These are phyloP conservation scores for Hypoxylon subgilvum DNA, from an alignment of 495 filamentous ascomycete species.

Conservation along the genomic window DNA sequence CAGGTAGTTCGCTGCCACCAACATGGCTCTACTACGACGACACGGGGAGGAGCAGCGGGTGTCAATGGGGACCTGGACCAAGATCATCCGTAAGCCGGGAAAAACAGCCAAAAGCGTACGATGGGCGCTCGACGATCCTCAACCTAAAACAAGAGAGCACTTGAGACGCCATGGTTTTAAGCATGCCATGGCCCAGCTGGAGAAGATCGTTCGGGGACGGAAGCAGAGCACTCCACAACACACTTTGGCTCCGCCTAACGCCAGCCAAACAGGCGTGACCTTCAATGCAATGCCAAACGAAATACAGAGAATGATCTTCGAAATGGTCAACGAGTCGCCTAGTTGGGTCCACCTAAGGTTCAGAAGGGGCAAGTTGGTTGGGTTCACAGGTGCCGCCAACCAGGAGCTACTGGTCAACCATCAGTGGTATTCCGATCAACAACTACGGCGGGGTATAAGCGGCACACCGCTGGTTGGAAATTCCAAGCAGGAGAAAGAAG, in stretches of 20 bases:
- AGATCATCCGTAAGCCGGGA: background rate
- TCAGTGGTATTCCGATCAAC: slow-evolving; percentile 11
- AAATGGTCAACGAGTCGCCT: slow-evolving; percentile 1
- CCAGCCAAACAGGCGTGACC: background rate
- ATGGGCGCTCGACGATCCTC: background rate
- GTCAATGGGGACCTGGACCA: too few species aligned
- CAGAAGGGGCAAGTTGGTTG: background rate
- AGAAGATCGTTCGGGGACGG: background rate
- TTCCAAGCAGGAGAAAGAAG: background rate
- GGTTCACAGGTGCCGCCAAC: background rate
- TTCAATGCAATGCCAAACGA: slow-evolving; percentile 13
- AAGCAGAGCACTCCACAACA: background rate
- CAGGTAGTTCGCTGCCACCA: too few species aligned
- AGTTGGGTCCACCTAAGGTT: slow-evolving; percentile 16
- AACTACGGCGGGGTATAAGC: slow-evolving; percentile 5
- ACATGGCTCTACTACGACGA: too few species aligned
- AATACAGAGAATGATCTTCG: slow-evolving; percentile 6
- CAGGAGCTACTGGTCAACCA: slow-evolving; percentile 7
- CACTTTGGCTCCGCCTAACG: too few species aligned
- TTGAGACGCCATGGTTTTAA: background rate
- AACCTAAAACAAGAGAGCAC: background rate
- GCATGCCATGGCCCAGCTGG: slow-evolving; percentile 1
- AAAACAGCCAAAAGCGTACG: slow-evolving; percentile 6
- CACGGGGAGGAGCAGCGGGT: too few species aligned
- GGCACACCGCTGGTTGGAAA: background rate